These are phyloP conservation scores for Piper betle DNA, from an alignment of 164 flowering plant species.

Conservation along the genomic window DNA sequence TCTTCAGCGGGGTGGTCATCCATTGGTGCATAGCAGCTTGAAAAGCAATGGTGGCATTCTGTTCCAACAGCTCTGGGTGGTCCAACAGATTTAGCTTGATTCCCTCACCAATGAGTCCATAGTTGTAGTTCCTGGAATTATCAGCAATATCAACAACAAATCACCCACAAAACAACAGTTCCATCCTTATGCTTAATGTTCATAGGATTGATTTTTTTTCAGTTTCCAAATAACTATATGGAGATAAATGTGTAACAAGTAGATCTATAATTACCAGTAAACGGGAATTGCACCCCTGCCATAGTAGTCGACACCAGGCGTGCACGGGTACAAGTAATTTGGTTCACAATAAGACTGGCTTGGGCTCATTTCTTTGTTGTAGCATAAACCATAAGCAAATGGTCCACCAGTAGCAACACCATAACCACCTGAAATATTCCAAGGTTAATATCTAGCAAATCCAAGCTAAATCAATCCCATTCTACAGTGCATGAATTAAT, in stretches of 20 bases:
- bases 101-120: constrained; percentile 51
- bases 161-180: background rate
- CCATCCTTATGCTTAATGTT: background rate
- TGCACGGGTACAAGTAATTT: constrained; percentile 59
- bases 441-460: background rate
- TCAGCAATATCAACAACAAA: background rate
- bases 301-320: constrained; percentile 81
- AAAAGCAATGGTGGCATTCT: constrained; percentile 83
- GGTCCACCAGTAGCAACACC: constrained; percentile 91
- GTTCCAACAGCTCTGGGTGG: constrained; percentile 80
- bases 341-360: constrained; percentile 55
- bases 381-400: constrained; percentile 88
- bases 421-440: constrained; percentile 52
- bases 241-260: background rate
- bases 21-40: constrained; percentile 67
- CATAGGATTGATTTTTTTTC: no score
- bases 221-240: no score
- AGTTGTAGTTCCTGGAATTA: constrained; percentile 61
- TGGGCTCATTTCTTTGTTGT: constrained; percentile 80
- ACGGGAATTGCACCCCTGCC: constrained; percentile 93
- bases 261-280: constrained; percentile 44
- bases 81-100: constrained; percentile 50
- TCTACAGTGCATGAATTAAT: background rate
- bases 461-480: background rate
- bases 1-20: constrained; percentile 57